Evolutionary conservation across 108 stramenopile genomes (phyloP), one percentile per base, ranked within the genome.

Genomic region (Parietichytrium sp.): DNA sequence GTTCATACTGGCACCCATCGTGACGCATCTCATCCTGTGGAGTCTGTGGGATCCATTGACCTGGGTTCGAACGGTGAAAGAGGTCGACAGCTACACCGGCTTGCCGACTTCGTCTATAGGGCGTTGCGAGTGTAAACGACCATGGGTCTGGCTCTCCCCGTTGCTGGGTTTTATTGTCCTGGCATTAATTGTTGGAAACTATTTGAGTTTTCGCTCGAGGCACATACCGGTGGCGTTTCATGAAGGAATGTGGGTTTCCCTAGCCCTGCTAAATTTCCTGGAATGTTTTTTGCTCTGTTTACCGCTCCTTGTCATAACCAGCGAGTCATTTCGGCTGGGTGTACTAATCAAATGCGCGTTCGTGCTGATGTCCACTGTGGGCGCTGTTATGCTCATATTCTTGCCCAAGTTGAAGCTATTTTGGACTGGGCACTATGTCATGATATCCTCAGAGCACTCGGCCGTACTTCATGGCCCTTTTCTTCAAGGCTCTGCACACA

Each of bases 381-480:
- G 61, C 20, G 45, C 61, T 8, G 42, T 72, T 25, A 72, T 72
- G 61, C 61, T 72, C 42, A 27, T 72, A 23, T 72, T 72, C 20
- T n/a, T 72, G n/a, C 61, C 61, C 61, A 72, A 72, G 33, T 7
- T 72, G n/a, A 72, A 12, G 81, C 12, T n/a, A n/a, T n/a, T n/a
- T n/a, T n/a, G n/a, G n/a, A n/a, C n/a, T n/a, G n/a, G n/a, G n/a
- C n/a, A n/a, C n/a, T n/a, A n/a, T n/a, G n/a, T n/a, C n/a, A n/a
- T n/a, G n/a, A n/a, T n/a, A n/a, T n/a, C n/a, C n/a, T n/a, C n/a
- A n/a, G n/a, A n/a, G n/a, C n/a, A n/a, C n/a, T n/a, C n/a, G n/a
- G n/a, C n/a, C n/a, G n/a, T n/a, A n/a, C n/a, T n/a, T n/a, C n/a
- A n/a, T n/a, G n/a, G n/a, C n/a, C n/a, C n/a, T n/a, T n/a, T n/a